A percentile compares a stretch with the other conserved stretches of the same genome.
phyloP scores from a whole-genome alignment of 306 rosid genomes.

The Trichosanthes truncata region DNA sequence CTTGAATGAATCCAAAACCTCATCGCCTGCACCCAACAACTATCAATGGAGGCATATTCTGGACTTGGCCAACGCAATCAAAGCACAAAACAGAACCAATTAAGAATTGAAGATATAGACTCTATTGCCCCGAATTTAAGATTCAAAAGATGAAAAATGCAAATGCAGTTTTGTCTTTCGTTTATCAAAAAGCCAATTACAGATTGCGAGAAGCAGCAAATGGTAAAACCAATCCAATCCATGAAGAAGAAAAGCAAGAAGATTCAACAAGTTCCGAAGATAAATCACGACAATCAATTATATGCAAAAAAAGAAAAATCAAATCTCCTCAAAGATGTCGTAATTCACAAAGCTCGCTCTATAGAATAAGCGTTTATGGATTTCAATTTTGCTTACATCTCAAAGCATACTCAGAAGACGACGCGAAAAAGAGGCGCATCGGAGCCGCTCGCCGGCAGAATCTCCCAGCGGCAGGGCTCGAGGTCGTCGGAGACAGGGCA shows the following conservation, averaged over 20 bases:
- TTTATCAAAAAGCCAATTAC: neutral
- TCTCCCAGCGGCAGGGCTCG: conserved; percentile 98
- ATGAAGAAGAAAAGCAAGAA: neutral
- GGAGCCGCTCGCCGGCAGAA: conserved; percentile 57
- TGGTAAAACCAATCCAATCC: neutral
- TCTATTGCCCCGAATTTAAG: neutral
- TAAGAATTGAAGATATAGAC: neutral
- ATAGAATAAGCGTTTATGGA: neutral
- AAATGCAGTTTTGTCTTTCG: neutral
- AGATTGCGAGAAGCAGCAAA: neutral
- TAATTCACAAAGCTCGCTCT: neutral
- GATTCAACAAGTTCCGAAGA: neutral
- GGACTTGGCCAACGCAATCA: neutral
- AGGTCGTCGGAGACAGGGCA: conserved; percentile 96
- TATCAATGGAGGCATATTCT: neutral
- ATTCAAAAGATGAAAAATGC: neutral
- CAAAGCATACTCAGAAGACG: conserved; percentile 33
- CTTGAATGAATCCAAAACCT: neutral
- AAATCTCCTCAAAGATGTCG: neutral
- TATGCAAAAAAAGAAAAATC: neutral
- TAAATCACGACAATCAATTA: neutral
- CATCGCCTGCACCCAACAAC: neutral
- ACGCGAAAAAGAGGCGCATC: conserved; percentile 92
- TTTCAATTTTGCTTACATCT: neutral
- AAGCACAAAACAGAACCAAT: neutral